Conservation (phyloP, 2,329 filamentous ascomycete species). For the Ophiosphaerella korrae region DNA sequence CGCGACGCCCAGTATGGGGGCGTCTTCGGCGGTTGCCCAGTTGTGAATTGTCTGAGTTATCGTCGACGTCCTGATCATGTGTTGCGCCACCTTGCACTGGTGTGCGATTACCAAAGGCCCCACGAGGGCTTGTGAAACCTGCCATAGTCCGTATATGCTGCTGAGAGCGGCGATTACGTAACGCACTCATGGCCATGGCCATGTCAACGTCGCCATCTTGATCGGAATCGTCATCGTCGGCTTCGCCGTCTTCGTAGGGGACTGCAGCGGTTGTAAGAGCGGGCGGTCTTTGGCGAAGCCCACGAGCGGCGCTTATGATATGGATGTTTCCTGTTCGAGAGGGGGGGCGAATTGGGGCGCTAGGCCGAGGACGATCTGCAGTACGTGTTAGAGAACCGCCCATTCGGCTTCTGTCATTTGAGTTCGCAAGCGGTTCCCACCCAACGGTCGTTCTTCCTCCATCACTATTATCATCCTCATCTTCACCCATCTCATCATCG, state of each 20-base stretch:
- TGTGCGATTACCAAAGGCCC: constrained; percentile 33
- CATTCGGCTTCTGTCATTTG: constrained; percentile 52
- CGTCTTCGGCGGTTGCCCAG: constrained; percentile 26
- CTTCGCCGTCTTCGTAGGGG: constrained; percentile 50
- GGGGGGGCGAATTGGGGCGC: constrained; percentile 46
- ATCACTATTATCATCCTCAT: constrained; percentile 49
- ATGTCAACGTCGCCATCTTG: constrained; percentile 46
- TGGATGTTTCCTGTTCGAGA: constrained; percentile 44
- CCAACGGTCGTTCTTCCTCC: constrained; percentile 52
- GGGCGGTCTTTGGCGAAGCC: constrained; percentile 46
- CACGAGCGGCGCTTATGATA: constrained; percentile 43
- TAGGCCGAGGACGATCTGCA: constrained; percentile 52
- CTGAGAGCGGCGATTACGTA: constrained; percentile 44
- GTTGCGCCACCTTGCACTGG: constrained; percentile 27
- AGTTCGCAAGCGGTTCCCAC: constrained; percentile 52
- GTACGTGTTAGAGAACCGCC: constrained; percentile 54
- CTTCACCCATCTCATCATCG: constrained; percentile 46
- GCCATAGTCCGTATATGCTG: constrained; percentile 38
- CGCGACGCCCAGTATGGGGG: constrained; percentile 34
- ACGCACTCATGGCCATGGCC: constrained; percentile 44
- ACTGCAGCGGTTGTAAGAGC: constrained; percentile 41
- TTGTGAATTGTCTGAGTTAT: constrained; percentile 48
- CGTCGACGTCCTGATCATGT: constrained; percentile 44
- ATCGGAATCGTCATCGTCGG: constrained; percentile 50
- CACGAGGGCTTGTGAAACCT: constrained; percentile 28